A percentile compares a stretch with the other conserved stretches of the same genome.
Evolutionary conservation across 768 basidiomycete species (phyloP).

Genomic region (Suillus spraguei): DNA sequence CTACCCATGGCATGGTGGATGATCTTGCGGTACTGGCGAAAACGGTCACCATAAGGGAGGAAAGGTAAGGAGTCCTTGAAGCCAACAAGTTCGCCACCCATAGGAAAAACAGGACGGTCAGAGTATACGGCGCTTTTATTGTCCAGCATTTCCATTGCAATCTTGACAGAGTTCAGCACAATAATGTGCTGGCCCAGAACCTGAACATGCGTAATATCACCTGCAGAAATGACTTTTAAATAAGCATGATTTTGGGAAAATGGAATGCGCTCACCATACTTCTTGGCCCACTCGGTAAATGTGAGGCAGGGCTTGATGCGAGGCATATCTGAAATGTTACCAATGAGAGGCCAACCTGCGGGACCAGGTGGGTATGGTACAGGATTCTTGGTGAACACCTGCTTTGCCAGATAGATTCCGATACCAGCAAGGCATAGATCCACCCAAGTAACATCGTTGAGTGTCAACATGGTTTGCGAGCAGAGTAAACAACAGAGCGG

Average conservation of each 20-base stretch:
- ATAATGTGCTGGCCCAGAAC: background rate
- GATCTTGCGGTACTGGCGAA: constrained; percentile 44
- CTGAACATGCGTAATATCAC: background rate
- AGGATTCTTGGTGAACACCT: background rate
- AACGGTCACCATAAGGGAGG: constrained; percentile 41
- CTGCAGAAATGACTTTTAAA: background rate
- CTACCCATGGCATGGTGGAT: constrained; percentile 45
- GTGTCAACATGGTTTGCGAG: background rate
- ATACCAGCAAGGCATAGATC: background rate
- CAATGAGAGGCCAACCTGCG: background rate
- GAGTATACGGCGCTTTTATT: constrained; percentile 41
- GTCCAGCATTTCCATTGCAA: background rate
- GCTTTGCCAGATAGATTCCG: background rate
- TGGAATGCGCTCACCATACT: background rate
- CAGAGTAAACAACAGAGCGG: background rate
- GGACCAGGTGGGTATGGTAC: background rate
- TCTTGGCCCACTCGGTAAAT: background rate
- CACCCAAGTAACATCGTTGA: background rate
- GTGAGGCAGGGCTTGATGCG: background rate
- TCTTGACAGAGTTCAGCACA: background rate
- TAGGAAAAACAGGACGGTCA: constrained; percentile 54
- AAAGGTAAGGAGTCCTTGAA: constrained; percentile 39
- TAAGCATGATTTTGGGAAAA: background rate
- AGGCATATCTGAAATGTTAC: background rate
- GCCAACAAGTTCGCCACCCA: constrained; percentile 38